phyloP scores from a whole-genome alignment of 1,284 basidiomycete genomes.

The Moesziomyces antarcticus region DNA sequence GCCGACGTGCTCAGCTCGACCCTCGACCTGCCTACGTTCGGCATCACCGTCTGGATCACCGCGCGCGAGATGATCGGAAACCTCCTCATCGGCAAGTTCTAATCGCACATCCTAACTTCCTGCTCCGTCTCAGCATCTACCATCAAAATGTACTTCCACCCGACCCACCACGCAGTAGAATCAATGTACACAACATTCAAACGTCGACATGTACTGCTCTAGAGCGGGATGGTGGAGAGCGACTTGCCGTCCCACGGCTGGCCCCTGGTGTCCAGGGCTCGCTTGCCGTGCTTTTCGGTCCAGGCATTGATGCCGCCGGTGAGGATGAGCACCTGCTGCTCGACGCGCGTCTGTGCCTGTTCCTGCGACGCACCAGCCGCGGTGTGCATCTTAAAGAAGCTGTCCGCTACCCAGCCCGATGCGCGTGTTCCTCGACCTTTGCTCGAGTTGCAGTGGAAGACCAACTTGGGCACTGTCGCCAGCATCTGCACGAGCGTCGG shows the following conservation, averaged over 20 bases:
- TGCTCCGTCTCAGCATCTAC: not conserved
- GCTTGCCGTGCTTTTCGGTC: slow-evolving; percentile 44
- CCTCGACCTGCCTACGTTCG: slow-evolving; percentile 85
- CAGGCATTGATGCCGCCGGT: slow-evolving; percentile 62
- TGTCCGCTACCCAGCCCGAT: slow-evolving; percentile 65
- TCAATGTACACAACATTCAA: not conserved
- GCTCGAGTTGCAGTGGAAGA: slow-evolving; percentile 67
- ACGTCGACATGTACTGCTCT: not conserved
- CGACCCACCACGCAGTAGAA: slow-evolving; percentile 4
- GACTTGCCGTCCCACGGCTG: slow-evolving; percentile 41
- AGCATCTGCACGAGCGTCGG: slow-evolving; percentile 59
- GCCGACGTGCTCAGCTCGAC: slow-evolving; percentile 88
- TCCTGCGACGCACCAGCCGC: slow-evolving; percentile 9
- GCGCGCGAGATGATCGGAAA: slow-evolving; percentile 69
- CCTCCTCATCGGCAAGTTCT: slow-evolving; percentile 52
- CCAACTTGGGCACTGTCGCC: slow-evolving; percentile 54
- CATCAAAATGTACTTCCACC: slow-evolving; percentile 1
- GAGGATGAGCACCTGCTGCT: slow-evolving; percentile 51
- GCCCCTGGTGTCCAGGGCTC: slow-evolving; percentile 33
- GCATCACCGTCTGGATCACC: slow-evolving; percentile 81
- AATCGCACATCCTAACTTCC: not conserved
- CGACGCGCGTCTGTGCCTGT: slow-evolving; percentile 27
- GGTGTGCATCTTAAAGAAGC: slow-evolving; percentile 41
- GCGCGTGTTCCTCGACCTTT: slow-evolving; percentile 56
- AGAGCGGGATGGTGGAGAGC: slow-evolving; percentile 33